Evolutionary conservation across 805 yeast genomes (phyloP), one percentile per base, ranked within the genome.

Genomic region (Nakazawaea wickerhamii): DNA sequence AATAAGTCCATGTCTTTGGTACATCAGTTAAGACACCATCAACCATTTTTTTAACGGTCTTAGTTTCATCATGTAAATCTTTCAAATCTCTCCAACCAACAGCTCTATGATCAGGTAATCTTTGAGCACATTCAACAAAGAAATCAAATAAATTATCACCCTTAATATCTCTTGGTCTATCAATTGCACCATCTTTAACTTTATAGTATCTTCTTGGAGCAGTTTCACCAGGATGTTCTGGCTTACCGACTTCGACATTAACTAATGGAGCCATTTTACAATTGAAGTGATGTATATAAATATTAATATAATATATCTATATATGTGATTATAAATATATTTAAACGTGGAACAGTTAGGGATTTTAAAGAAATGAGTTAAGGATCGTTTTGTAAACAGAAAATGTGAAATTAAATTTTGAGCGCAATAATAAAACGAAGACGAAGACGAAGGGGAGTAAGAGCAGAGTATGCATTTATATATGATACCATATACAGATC

Each of bases 1-100:
- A 93, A 63, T 69, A 91, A 42, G 73, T 65, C 99, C 99, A 93
- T 41, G 81, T 81, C 67, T 93, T 93, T 56, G 84, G 88, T 38
- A 83, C 82, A 51, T 77, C 69, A 22, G 63, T 67, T 43, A 77
- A 77, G 58, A 83, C 73, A 46, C 97, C 98, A 53, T 90, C 84
- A 37, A 93, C 67, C 40, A 75, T 58, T 68, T 88, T 90, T 48
- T 77, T 79, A 46, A 93, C 74, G 55, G 68, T 71, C 64, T 86
- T 89, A 40, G 68, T 73, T 60, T 93, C 97, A 43, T 67, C 75
- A 63, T 88, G 91, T 41, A 85, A 60, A 42, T 88, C 91, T 37
- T 74, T 53, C 46, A 84, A 65, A 45, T 81, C 79, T 70, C 99
- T 82, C 78, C 84, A 81, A 37, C 86, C 96, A 71, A 86, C 74